Evolutionary conservation across 805 yeast species (phyloP).

Genomic region (Debaryomyces castellii): DNA sequence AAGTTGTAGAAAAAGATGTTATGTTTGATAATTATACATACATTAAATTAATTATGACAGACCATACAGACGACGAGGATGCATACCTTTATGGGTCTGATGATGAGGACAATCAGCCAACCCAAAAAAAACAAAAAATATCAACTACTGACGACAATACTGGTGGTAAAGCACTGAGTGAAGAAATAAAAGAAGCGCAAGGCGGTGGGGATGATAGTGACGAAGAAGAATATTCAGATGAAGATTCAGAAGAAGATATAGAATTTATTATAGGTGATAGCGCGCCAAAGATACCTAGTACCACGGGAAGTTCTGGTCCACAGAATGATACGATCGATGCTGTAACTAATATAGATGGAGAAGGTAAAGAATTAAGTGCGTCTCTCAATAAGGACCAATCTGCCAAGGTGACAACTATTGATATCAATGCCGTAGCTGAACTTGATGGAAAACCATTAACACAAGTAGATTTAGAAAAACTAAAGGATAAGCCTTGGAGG

Average conservation of each 20-base stretch:
- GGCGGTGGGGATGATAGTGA: slow-evolving; percentile 36
- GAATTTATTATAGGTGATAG: slow-evolving; percentile 71
- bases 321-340: slow-evolving; percentile 31
- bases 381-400: slow-evolving; percentile 31
- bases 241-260: slow-evolving; percentile 64
- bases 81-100: slow-evolving; percentile 66
- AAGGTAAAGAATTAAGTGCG: slow-evolving; percentile 24
- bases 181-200: slow-evolving; percentile 15
- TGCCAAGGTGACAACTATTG: slow-evolving; percentile 47
- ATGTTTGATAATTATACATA: background rate
- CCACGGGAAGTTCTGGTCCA: slow-evolving; percentile 22
- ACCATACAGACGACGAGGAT: slow-evolving; percentile 57
- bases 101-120: slow-evolving; percentile 27
- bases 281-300: slow-evolving; percentile 18
- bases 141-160: slow-evolving; percentile 9
- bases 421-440: slow-evolving; percentile 71
- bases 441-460: slow-evolving; percentile 82
- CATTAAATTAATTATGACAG: slow-evolving; percentile 1
- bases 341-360: slow-evolving; percentile 15
- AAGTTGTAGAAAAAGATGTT: background rate
- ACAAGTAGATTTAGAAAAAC: slow-evolving; percentile 70
- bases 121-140: slow-evolving; percentile 27
- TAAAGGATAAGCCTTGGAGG: slow-evolving; percentile 97
- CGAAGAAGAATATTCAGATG: slow-evolving; percentile 46
- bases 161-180: slow-evolving; percentile 17